These are phyloP conservation scores for Porphyrellus cyaneotinctus DNA, from an alignment of 768 basidiomycete genomes.

Conservation along the genomic window DNA sequence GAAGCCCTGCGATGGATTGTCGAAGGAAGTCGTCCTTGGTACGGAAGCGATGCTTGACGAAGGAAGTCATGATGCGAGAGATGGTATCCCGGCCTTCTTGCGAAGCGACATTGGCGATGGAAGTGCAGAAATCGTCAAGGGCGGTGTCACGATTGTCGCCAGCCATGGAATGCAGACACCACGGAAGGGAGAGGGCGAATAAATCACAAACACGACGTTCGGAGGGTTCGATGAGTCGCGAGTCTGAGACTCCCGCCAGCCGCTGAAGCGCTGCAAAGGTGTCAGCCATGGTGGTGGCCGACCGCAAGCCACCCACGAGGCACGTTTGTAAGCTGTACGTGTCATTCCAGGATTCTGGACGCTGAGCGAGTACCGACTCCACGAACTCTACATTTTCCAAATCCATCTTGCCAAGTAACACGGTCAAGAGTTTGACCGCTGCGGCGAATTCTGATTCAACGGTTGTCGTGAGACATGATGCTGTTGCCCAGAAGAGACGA, in stretches of 20 bases:
- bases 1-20: slow-evolving; percentile 79
- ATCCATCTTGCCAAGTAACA: slow-evolving; percentile 64
- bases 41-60: slow-evolving; percentile 81
- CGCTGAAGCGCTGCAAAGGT: slow-evolving; percentile 67
- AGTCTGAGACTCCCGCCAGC: slow-evolving; percentile 57
- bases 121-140: slow-evolving; percentile 66
- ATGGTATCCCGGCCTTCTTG: slow-evolving; percentile 73
- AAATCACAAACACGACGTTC: slow-evolving; percentile 74
- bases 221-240: slow-evolving; percentile 65
- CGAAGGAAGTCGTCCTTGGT: slow-evolving; percentile 92
- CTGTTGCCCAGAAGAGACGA: slow-evolving; percentile 83
- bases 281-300: slow-evolving; percentile 59
- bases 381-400: slow-evolving; percentile 63
- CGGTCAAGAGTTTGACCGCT: slow-evolving; percentile 59
- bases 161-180: slow-evolving; percentile 80
- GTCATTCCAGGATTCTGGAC: slow-evolving; percentile 70
- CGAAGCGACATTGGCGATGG: slow-evolving; percentile 69
- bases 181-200: slow-evolving; percentile 80
- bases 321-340: slow-evolving; percentile 61
- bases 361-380: slow-evolving; percentile 64
- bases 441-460: slow-evolving; percentile 77
- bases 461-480: slow-evolving; percentile 77
- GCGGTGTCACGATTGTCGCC: slow-evolving; percentile 54
- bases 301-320: slow-evolving; percentile 75
- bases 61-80: slow-evolving; percentile 83